Base-by-base conservation (phyloP, 208 protist species). In the Trypanosoma mega region DNA sequence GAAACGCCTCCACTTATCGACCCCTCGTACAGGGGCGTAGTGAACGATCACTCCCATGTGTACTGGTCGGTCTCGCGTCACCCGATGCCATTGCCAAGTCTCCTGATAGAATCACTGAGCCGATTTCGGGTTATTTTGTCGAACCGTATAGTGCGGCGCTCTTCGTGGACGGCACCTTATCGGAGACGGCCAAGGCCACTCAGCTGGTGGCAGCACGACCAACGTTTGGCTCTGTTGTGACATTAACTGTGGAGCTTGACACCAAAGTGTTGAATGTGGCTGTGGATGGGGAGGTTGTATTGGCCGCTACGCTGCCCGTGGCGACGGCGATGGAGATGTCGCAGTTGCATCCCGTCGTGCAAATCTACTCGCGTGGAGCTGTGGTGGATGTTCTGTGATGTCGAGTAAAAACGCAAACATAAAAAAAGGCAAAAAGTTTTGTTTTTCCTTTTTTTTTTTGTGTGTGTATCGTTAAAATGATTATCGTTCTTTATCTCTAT, bases 201-300 rank as follows among this genome's bases (percentile, higher is more conserved):
- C 20, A 33, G 3, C 9, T 56, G 2, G 14, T 7, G 5, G 6
- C n/a, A 14, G 33, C 16, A 23, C 29, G 5, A n/a, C 50, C 50
- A 21, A 21, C 50, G 24, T 33, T 43, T 30, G 30, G 30, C 16
- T 6, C 29, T 3, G 29, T 36, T n/a, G 11, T 56, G n/a, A 56
- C 50, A 43, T 26, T 56, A 43, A 44, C 33, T 14, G 50, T 56
- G n/a, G 27, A 56, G 1, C 21, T 56, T 14, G 30, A 43, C n/a
- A 16, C 31, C 3, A 37, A 23, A 14, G n/a, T 56, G 24, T 26
- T 56, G n/a, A 56, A 44, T 33, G 18, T 56, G 12, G 7, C 27
- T 26, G 29, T 56, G 50, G 50, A 56, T 33, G 50, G 30, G 11
- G 50, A 56, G 33, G 50, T 56, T 26, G 50, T 56, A 33, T 23